Evolutionary conservation across 2,329 filamentous ascomycete genomes (phyloP).

Genomic region (Fusarium torreyae): DNA sequence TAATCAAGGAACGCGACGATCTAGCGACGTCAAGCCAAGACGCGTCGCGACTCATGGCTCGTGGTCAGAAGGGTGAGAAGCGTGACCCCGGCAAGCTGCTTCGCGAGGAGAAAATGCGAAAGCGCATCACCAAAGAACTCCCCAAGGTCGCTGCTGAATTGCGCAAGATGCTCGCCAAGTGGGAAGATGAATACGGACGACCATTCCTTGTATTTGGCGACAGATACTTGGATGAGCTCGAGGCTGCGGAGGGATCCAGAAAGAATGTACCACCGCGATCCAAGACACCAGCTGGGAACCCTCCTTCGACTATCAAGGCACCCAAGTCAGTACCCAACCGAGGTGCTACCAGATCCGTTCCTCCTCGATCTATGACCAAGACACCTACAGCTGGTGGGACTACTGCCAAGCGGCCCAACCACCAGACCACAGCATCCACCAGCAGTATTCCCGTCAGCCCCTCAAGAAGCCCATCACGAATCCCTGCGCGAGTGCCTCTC

Average conservation of each 20-base stretch:
- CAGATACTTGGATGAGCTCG: constrained; percentile 89
- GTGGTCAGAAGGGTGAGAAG: constrained; percentile 92
- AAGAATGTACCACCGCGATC: constrained; percentile 71
- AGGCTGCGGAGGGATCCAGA: constrained; percentile 69
- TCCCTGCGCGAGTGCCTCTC: constrained; percentile 78
- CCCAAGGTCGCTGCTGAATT: constrained; percentile 93
- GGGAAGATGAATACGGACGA: constrained; percentile 94
- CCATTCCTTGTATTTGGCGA: constrained; percentile 95
- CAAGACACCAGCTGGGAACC: constrained; percentile 80
- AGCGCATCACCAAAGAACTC: constrained; percentile 95
- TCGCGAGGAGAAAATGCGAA: constrained; percentile 98
- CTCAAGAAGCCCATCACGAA: constrained; percentile 64
- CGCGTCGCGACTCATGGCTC: constrained; percentile 91
- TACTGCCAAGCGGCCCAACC: constrained; percentile 50
- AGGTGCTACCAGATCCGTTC: constrained; percentile 52
- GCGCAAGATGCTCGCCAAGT: constrained; percentile 83
- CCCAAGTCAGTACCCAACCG: constrained; percentile 53
- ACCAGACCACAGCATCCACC: constrained; percentile 36
- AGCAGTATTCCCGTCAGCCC: constrained; percentile 51
- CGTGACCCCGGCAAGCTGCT: constrained; percentile 95
- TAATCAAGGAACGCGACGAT: constrained; percentile 89
- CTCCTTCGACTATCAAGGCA: constrained; percentile 61
- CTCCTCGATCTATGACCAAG: constrained; percentile 63
- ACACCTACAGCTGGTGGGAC: constrained; percentile 66
- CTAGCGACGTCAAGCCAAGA: constrained; percentile 94